Evolutionary conservation across 495 filamentous ascomycete genomes (phyloP).

Genomic region (Friedmanniomyces endolithicus): DNA sequence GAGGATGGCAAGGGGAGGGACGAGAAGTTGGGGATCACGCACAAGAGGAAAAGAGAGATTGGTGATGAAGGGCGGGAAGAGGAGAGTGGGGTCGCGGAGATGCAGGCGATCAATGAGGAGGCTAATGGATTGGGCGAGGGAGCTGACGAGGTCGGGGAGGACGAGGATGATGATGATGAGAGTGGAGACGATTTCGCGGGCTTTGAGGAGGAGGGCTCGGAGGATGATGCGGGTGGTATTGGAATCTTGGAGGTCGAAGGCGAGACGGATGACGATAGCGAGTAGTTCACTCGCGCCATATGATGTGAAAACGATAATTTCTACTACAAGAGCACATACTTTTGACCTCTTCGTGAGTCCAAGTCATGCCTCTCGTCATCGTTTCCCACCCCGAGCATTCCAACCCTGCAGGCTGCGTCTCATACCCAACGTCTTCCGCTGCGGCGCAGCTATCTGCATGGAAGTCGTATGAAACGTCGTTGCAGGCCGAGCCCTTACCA

Average conservation of each 20-base stretch:
- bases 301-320: too few relatives aligned
- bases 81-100: background rate
- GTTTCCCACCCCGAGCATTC: background rate
- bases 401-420: constrained; percentile 45
- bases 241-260: background rate
- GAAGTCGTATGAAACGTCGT: constrained; percentile 44
- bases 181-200: constrained; percentile 9
- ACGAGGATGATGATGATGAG: constrained; percentile 20
- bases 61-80: constrained; percentile 13
- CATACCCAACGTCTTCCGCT: constrained; percentile 44
- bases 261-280: background rate
- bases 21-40: constrained; percentile 30
- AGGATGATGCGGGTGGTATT: background rate
- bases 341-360: too few relatives aligned
- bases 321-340: too few relatives aligned
- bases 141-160: constrained; percentile 15
- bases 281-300: background rate
- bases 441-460: constrained; percentile 30
- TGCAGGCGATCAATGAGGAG: constrained; percentile 15
- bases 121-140: constrained; percentile 11
- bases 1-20: constrained; percentile 27
- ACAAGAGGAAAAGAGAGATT: constrained; percentile 17
- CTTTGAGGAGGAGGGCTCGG: constrained; percentile 5
- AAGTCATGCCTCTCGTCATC: background rate
- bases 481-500: constrained; percentile 20